These are phyloP conservation scores for Hevea brasiliensis DNA, from an alignment of 345 rosid genomes.

Conservation along the genomic window DNA sequence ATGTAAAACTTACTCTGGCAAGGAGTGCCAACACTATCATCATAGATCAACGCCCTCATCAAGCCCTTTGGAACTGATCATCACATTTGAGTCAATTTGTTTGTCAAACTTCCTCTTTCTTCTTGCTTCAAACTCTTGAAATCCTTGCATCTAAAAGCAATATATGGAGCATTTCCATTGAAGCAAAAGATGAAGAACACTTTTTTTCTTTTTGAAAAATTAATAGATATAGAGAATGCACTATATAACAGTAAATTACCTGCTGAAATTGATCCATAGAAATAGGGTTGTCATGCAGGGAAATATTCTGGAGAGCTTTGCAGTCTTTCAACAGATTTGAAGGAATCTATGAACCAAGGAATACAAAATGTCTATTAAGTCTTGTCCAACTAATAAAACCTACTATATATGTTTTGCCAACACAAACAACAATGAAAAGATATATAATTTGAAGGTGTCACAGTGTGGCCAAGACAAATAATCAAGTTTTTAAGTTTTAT, in stretches of 20 bases:
- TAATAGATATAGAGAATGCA: background rate
- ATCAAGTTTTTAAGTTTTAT: background rate
- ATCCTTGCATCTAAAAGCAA: slow-evolving; percentile 76
- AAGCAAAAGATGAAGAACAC: background rate
- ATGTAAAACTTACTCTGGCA: slow-evolving; percentile 11
- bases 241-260: slow-evolving; percentile 41
- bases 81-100: slow-evolving; percentile 93
- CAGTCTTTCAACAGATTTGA: slow-evolving; percentile 71
- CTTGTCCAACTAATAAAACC: background rate
- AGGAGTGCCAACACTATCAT: no score
- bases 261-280: slow-evolving; percentile 93
- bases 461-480: background rate
- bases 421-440: background rate
- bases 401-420: background rate
- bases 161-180: background rate
- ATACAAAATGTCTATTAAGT: background rate
- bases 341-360: slow-evolving; percentile 58
- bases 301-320: slow-evolving; percentile 80
- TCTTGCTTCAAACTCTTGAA: slow-evolving; percentile 81
- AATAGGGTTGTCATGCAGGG: slow-evolving; percentile 85
- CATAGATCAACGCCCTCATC: slow-evolving; percentile 86
- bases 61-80: slow-evolving; percentile 92
- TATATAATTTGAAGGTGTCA: background rate
- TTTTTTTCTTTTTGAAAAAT: background rate
- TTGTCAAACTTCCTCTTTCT: slow-evolving; percentile 93